Evolutionary conservation across 129 eudicot genomes (phyloP).

Genomic region (Artemisia argyi): DNA sequence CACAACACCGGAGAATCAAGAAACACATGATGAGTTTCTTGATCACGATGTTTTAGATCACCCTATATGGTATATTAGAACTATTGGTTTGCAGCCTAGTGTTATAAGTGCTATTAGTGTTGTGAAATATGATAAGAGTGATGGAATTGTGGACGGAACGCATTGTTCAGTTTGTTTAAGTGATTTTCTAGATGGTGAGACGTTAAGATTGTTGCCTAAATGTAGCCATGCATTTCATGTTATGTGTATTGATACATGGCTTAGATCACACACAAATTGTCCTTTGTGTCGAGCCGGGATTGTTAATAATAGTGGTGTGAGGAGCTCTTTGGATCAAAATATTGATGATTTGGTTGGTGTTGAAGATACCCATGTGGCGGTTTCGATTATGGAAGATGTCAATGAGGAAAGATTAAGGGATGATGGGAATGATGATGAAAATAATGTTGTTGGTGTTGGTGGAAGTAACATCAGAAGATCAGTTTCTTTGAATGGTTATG

Average conservation of each 20-base stretch:
- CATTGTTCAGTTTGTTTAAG: slow-evolving; percentile 67
- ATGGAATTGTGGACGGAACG: slow-evolving; percentile 51
- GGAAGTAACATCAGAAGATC: slow-evolving; percentile 49
- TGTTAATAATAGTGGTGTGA: slow-evolving; percentile 5
- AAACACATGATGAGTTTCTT: slow-evolving; percentile 34
- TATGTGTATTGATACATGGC: slow-evolving; percentile 78
- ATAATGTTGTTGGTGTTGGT: slow-evolving; percentile 27
- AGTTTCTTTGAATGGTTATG: slow-evolving; percentile 50
- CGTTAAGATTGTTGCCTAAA: slow-evolving; percentile 55
- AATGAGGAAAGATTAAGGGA: slow-evolving; percentile 18
- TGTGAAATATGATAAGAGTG: slow-evolving; percentile 46
- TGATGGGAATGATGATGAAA: slow-evolving; percentile 28
- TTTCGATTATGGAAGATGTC: slow-evolving; percentile 23
- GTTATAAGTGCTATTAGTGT: slow-evolving; percentile 53
- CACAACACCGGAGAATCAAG: slow-evolving; percentile 25
- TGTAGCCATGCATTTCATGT: slow-evolving; percentile 76
- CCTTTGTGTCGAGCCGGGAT: slow-evolving; percentile 69
- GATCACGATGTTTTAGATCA: slow-evolving; percentile 51
- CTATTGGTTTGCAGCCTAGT: slow-evolving; percentile 59
- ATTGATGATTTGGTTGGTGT: slow-evolving; percentile 17
- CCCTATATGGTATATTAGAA: slow-evolving; percentile 61
- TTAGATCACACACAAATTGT: slow-evolving; percentile 70
- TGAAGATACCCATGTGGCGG: slow-evolving; percentile 32
- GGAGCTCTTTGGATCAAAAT: not conserved
- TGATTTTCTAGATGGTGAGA: slow-evolving; percentile 65